phyloP scores from a whole-genome alignment of 164 flowering plant genomes.

The Umbilicus rupestris region DNA sequence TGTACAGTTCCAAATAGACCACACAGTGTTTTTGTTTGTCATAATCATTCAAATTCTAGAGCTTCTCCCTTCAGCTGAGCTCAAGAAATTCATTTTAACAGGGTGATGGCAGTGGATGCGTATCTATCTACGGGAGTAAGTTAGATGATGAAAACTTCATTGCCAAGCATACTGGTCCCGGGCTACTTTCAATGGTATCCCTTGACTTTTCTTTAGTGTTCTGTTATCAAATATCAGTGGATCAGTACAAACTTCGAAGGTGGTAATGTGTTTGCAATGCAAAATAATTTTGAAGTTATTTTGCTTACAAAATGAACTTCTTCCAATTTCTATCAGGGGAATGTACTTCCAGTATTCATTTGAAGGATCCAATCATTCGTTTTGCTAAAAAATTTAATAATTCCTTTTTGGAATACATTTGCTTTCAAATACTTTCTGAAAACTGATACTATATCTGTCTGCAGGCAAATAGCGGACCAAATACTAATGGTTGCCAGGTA shows the following conservation, averaged over 20 bases:
- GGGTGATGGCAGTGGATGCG: constrained; percentile 98
- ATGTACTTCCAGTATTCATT: background rate
- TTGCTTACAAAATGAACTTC: background rate
- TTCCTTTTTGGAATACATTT: background rate
- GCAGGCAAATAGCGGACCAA: constrained; percentile 96
- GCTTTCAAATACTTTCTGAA: background rate
- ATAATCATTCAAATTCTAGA: background rate
- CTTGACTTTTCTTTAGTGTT: background rate
- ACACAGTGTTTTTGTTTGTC: background rate
- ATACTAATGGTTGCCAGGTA: constrained; percentile 95
- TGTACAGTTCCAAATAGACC: background rate
- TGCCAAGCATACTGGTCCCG: constrained; percentile 97
- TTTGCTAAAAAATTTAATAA: no score
- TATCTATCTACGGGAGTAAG: constrained; percentile 83
- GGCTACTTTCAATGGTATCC: constrained; percentile 84
- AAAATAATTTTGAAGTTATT: background rate
- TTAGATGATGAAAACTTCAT: constrained; percentile 91
- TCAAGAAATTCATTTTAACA: constrained; percentile 23
- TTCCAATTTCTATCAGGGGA: background rate
- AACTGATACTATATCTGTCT: constrained; percentile 8
- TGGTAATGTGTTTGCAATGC: background rate
- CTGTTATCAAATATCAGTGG: background rate
- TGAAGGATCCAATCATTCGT: background rate
- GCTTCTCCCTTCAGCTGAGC: background rate
- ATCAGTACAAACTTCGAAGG: background rate